Evolutionary conservation across 2,329 filamentous ascomycete species (phyloP).

Genomic region (Talaromyces sp.): DNA sequence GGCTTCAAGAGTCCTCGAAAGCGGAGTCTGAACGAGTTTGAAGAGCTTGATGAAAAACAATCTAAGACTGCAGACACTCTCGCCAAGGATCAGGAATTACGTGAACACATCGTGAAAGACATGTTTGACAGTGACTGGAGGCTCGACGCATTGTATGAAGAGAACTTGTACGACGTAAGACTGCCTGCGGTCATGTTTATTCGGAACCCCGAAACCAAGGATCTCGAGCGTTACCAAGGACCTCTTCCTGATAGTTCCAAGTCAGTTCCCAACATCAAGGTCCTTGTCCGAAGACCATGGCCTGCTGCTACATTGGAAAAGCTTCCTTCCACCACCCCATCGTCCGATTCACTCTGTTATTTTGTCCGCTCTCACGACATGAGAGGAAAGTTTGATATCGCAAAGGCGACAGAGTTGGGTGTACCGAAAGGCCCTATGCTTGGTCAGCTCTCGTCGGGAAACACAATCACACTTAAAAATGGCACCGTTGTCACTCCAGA

Average conservation of each 20-base stretch:
- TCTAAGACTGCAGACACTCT: conserved; percentile 22
- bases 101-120: conserved; percentile 62
- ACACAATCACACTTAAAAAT: conserved; percentile 59
- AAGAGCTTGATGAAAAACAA: conserved; percentile 23
- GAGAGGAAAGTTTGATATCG: conserved; percentile 73
- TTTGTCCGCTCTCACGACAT: conserved; percentile 72
- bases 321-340: conserved; percentile 66
- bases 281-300: conserved; percentile 74
- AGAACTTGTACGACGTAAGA: conserved; percentile 61
- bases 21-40: conserved; percentile 50
- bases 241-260: conserved; percentile 55
- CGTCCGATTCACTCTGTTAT: conserved; percentile 73
- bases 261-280: conserved; percentile 61
- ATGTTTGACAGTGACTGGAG: conserved; percentile 80
- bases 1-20: conserved; percentile 40
- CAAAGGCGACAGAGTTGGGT: conserved; percentile 61
- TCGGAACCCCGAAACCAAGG: conserved; percentile 57
- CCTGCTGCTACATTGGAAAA: conserved; percentile 61
- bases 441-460: conserved; percentile 58
- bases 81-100: conserved; percentile 48
- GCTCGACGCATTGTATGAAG: conserved; percentile 65
- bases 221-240: conserved; percentile 66
- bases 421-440: conserved; percentile 60
- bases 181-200: conserved; percentile 69
- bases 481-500: conserved; percentile 73